phyloP scores from a whole-genome alignment of 1,139 yeast genomes.

The Hemisphaericaspora xylofermentans region DNA sequence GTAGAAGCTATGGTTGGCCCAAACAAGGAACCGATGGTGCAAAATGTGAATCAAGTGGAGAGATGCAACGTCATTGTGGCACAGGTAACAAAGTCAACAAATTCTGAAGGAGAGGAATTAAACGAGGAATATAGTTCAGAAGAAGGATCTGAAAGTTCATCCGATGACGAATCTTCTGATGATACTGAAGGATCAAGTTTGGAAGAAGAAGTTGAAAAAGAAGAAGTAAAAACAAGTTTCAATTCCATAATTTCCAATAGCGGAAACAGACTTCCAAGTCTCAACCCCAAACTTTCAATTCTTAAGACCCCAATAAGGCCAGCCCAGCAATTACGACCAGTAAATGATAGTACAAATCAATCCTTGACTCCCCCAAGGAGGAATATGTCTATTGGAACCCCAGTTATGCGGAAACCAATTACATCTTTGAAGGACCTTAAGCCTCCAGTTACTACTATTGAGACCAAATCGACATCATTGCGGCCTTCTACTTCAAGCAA shows the following conservation, averaged over 20 bases:
- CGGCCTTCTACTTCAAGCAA: not conserved
- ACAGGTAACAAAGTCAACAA: too few relatives aligned
- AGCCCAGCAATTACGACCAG: too few relatives aligned
- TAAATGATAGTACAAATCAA: not conserved
- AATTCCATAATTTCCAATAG: not conserved
- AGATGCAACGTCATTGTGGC: not conserved
- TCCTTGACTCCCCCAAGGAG: not conserved
- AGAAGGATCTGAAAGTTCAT: not conserved
- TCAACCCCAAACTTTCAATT: not conserved
- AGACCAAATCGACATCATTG: conserved; percentile 3
- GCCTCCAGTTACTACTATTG: conserved; percentile 12
- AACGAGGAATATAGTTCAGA: not conserved
- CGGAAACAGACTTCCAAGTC: not conserved
- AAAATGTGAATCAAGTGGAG: not conserved
- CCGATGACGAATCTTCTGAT: not conserved
- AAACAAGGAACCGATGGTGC: not conserved
- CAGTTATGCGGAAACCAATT: conserved; percentile 2
- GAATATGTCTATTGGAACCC: not conserved
- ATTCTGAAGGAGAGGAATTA: not conserved
- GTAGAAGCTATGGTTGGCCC: not conserved
- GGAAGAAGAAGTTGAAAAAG: conserved; percentile 1
- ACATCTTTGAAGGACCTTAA: conserved; percentile 8
- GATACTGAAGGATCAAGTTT: conserved; percentile 1
- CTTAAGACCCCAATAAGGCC: too few relatives aligned
- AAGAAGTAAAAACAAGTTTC: not conserved